Conservation (phyloP, 2,329 filamentous ascomycete species). For the Thyridium curvatum region DNA sequence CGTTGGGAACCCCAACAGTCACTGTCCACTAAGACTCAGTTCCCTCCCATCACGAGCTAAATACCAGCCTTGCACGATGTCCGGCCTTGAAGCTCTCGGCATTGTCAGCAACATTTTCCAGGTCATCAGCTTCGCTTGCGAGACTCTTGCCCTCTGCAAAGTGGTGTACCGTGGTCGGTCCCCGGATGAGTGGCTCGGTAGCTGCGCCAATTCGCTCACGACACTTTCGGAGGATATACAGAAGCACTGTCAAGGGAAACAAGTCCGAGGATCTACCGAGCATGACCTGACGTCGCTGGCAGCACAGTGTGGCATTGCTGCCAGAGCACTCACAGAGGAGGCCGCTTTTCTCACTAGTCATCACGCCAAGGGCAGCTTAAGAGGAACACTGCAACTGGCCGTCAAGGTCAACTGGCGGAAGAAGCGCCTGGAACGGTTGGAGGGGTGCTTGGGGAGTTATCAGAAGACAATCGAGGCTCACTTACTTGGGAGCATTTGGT, state of each 20-base stretch:
- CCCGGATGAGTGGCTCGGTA: not conserved
- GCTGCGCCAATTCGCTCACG: not conserved
- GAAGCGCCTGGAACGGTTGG: constrained; percentile 9
- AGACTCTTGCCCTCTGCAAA: constrained; percentile 10
- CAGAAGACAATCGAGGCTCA: not conserved
- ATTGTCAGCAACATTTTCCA: constrained; percentile 17
- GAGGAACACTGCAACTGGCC: not conserved
- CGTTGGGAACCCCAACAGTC: no score
- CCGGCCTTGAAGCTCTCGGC: constrained; percentile 12
- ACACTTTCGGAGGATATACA: not conserved
- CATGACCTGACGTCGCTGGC: not conserved
- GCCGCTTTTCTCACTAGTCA: not conserved
- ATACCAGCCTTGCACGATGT: not conserved
- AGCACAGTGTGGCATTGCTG: not conserved
- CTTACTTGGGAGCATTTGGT: not conserved
- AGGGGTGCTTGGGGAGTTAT: constrained; percentile 9
- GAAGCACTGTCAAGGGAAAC: not conserved
- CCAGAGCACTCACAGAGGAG: not conserved
- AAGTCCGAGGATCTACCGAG: not conserved
- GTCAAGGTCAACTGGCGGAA: constrained; percentile 14
- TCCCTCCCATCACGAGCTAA: not conserved
- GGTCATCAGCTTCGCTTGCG: constrained; percentile 11
- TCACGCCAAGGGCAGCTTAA: not conserved
- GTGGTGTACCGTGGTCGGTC: constrained; percentile 9
- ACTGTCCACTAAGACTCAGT: not conserved